phyloP scores from a whole-genome alignment of 2,329 filamentous ascomycete species.

The Cryphonectria nitschkei region DNA sequence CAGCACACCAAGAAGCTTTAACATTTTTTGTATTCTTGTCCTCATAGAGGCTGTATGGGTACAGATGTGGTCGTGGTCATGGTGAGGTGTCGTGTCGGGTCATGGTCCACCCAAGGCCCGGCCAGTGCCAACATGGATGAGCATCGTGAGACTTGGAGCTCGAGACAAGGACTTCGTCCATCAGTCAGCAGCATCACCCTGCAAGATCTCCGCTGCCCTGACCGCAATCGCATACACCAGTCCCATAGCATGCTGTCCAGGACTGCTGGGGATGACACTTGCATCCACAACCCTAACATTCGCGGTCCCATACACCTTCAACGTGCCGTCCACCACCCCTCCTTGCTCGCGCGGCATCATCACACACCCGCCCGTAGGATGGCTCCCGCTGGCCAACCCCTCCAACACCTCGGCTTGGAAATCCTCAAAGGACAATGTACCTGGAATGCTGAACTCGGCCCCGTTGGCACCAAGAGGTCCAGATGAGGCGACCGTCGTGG shows the following conservation, averaged over 20 bases:
- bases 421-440: background rate
- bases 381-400: conserved; percentile 2
- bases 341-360: conserved; percentile 22
- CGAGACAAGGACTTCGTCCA: background rate
- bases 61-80: background rate
- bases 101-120: background rate
- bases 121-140: too few relatives aligned
- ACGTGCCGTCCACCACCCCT: conserved; percentile 22
- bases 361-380: conserved; percentile 18
- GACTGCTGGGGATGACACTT: conserved; percentile 9
- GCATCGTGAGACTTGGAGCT: too few relatives aligned
- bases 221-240: conserved; percentile 7
- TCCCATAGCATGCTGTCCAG: conserved; percentile 5
- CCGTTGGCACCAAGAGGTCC: conserved; percentile 4
- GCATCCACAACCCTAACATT: conserved; percentile 24
- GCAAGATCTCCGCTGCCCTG: background rate
- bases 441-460: conserved; percentile 3
- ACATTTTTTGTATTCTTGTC: background rate
- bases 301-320: conserved; percentile 24
- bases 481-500: conserved; percentile 1
- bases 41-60: background rate
- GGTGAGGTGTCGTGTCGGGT: background rate
- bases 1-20: background rate
- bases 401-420: background rate
- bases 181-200: background rate